Base-by-base conservation (phyloP, 768 basidiomycete species). In the Lyophyllum semitale region DNA sequence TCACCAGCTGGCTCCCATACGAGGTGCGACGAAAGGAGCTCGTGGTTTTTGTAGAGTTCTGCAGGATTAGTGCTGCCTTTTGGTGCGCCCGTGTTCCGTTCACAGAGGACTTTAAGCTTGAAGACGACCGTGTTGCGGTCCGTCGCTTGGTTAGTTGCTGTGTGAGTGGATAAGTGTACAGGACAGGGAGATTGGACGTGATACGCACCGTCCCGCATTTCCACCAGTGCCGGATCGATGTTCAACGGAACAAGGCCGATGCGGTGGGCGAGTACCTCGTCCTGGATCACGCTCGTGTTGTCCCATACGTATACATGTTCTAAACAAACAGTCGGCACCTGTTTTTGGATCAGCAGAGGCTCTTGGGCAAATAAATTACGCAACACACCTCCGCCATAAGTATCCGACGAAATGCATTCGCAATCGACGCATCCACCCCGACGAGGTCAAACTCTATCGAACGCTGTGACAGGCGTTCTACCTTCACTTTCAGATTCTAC, bases 111-210 rank as follows among this genome's bases (percentile, higher is more conserved):
- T 18, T 86, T 74, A 27, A 98, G 75, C 25, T 79, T 78, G 71
- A 99, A 98, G 32, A 98, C 93, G 54, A 98, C 72, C 5, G 95
- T 98, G 70, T 98, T 93, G 47, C 85, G 78, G 70, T 98, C 97
- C 4, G 90, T 95, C 8, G 93, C 82, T 23, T 78, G 74, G 48
- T 87, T 84, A n/a, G 72, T 76, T 48, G 73, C 63, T 47, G 64
- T 79, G 75, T 79, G 75, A 53, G 47, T 49, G 38, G 3, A 32
- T 15, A n/a, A 26, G 42, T 22, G 18, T 11, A 40, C 22, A 11
- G 20, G 7, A 26, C 18, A 18, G 11, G 20, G n/a, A 12, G 17
- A 27, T 12, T 9, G 9, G 35, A 18, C 46, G 22, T 3, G 26
- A 38, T 15, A 45, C 53, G 38, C 57, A 77, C 78, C 61, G 45